Evolutionary conservation across 83 land plant genomes (phyloP), one percentile per base, ranked within the genome.

Genomic region (Isoetes engelmannii): DNA sequence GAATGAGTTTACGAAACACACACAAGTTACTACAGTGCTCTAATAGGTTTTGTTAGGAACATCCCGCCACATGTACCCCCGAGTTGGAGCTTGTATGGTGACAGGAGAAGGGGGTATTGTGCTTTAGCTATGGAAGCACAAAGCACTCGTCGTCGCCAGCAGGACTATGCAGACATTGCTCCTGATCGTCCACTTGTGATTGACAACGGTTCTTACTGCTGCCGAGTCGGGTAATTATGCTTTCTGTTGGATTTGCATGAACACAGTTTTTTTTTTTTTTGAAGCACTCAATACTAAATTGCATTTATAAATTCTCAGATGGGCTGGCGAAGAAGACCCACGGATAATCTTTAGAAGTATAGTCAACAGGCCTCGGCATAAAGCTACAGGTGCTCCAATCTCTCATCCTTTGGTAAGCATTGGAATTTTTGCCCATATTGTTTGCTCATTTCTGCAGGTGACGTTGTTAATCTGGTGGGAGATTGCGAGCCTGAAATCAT

Each of bases 161-260:
- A 81, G 9, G 96, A 90, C 67, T 90, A 82, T 78, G 28, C 44
- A 17, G 58, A 57, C 67, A 78, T 87, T 72, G 28, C 89, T 47
- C 48, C 80, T 7, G 48, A 71, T 20, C 58, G 80, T 50, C 92
- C 98, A 4, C 79, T 94, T 12, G 93, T 94, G 60, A 90, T 94
- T 68, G 98, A 94, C 80, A 94, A 94, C 65, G 98, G 98, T 53
- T 89, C 83, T 56, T 83, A 80, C 74, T 63, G 54, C 77, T 90
- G 86, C 69, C 92, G 98, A n/a, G 86, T 88, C 46, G 98, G 98
- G 98, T 87, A 71, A 47, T 17, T 13, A 10, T 4, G 55, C 70
- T 51, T 62, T 10, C 13, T 53, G 6, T 12, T 7, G 12, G n/a
- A 4, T 45, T 5, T 37, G 19, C 17, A 4, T 55, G 44, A 42